Base-by-base conservation (phyloP, 2,329 filamentous ascomycete species). In the Apiospora malaysiana region DNA sequence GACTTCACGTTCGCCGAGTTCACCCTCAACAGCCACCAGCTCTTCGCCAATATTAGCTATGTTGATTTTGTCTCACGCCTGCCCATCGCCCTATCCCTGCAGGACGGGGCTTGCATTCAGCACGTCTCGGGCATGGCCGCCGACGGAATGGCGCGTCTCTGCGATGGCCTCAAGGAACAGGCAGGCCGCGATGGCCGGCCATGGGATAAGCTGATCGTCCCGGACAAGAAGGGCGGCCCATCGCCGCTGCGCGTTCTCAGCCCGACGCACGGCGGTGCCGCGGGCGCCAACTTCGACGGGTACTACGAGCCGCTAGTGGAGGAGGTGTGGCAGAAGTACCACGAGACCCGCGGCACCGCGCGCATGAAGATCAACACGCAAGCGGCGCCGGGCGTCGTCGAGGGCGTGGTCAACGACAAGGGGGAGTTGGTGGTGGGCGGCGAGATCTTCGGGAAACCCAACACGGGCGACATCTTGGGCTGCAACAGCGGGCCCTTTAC, bases 61-160 rank as follows among this genome's bases (percentile, higher is more conserved):
- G 86, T 88, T 42, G 86, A 88, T 75, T 87, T 86, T 71, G 82
- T 87, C 76, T 73, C 0, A 83, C 85, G 46, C 77, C 79, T 92
- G 74, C 90, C 91, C n/a, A 86, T 92, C 68, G 86, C 88, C 0
- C 84, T 91, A 73, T 78, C 80, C 71, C 85, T 91, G 63, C 82
- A 82, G 25, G 78, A 80, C 63, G 87, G 86, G 59, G 73, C 74
- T 16, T 4, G 27, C 7, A 12, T 40, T 4, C 56, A 63, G 56
- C n/a, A 37, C 18, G 66, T 68, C 46, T 47, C 66, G 4, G 66
- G 66, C 43, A 45, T 68, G 25, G 43, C 43, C 9, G 83, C n/a
- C 76, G 79, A 12, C 85, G 85, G 1, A 9, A 79, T 86, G 12
- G 49, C 70, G 27, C 74, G 74, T 7, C 82, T 87, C 66, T 87